These are phyloP conservation scores for Aspergillus amoenus DNA, from an alignment of 2,329 filamentous ascomycete species.

Conservation along the genomic window DNA sequence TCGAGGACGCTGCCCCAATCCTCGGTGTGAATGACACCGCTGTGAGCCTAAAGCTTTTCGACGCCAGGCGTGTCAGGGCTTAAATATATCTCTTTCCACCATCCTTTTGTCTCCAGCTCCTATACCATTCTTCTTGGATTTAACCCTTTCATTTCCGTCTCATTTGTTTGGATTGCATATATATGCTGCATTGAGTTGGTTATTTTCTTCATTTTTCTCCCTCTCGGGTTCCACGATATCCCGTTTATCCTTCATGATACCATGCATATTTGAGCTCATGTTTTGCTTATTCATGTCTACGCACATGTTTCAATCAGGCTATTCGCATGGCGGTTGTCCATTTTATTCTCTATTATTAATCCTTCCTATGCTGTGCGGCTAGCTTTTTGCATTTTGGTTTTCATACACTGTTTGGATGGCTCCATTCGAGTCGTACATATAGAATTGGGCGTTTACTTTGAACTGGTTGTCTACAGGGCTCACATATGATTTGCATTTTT, in stretches of 20 bases:
- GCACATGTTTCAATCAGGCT: neutral
- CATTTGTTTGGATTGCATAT: neutral
- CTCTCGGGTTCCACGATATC: neutral
- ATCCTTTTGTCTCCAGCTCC: neutral
- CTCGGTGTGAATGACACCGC: slow-evolving; percentile 47
- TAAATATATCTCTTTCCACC: slow-evolving; percentile 1
- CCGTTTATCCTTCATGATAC: slow-evolving; percentile 1
- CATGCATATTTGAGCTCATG: slow-evolving; percentile 1
- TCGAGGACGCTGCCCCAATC: slow-evolving; percentile 46
- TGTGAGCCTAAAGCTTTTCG: slow-evolving; percentile 43
- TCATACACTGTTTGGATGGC: neutral
- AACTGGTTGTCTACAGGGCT: neutral
- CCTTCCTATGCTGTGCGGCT: no score
- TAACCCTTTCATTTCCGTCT: neutral
- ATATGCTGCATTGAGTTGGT: slow-evolving; percentile 5
- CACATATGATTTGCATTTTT: slow-evolving; percentile 11
- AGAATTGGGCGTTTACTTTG: slow-evolving; percentile 15
- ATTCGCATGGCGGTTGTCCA: no score
- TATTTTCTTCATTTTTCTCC: neutral
- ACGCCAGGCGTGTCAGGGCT: slow-evolving; percentile 35
- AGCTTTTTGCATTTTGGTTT: neutral
- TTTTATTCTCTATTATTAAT: no score
- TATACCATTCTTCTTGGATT: neutral
- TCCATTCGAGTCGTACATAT: slow-evolving; percentile 11
- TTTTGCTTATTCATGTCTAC: neutral